Percentiles rank a stretch among this genome's conserved stretches.
phyloP scores from a whole-genome alignment of 805 yeast species.

The Candida maesae region DNA sequence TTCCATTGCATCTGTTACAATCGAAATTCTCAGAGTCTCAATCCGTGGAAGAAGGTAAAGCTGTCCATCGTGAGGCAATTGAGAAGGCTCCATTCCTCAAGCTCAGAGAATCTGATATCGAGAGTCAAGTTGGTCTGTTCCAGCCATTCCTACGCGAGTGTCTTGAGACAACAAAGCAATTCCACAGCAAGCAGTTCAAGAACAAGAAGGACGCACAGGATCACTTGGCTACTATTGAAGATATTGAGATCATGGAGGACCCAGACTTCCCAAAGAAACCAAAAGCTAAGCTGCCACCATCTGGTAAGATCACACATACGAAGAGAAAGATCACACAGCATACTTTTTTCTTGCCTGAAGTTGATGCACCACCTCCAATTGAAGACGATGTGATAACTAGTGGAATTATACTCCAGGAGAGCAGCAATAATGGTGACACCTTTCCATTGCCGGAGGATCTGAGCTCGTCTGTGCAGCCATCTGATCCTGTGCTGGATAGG shows the following conservation, averaged over 20 bases:
- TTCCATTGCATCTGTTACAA: conserved; percentile 86
- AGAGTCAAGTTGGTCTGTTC: conserved; percentile 53
- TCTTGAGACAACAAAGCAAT: conserved; percentile 38
- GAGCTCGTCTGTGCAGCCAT: no score
- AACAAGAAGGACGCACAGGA: conserved; percentile 24
- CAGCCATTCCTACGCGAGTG: conserved; percentile 49
- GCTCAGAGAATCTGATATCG: conserved; percentile 48
- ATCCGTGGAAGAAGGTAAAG: conserved; percentile 39
- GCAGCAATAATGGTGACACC: no score
- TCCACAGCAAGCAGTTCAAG: conserved; percentile 36
- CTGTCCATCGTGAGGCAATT: conserved; percentile 61
- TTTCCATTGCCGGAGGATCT: no score
- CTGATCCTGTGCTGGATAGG: no score
- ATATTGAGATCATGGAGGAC: conserved; percentile 69
- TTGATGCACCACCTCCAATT: neutral
- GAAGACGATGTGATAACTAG: neutral
- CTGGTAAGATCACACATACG: conserved; percentile 69
- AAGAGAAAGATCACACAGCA: conserved; percentile 59
- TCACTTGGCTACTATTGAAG: conserved; percentile 31
- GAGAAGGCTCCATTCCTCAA: conserved; percentile 51
- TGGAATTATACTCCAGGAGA: no score
- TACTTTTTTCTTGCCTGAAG: conserved; percentile 50
- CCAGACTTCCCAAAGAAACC: conserved; percentile 82
- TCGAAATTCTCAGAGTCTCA: conserved; percentile 64
- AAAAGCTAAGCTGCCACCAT: conserved; percentile 78